Evolutionary conservation across 106 monocot species (phyloP), one percentile per base, ranked within the genome.

Genomic region (Dioscorea zingiberensis): DNA sequence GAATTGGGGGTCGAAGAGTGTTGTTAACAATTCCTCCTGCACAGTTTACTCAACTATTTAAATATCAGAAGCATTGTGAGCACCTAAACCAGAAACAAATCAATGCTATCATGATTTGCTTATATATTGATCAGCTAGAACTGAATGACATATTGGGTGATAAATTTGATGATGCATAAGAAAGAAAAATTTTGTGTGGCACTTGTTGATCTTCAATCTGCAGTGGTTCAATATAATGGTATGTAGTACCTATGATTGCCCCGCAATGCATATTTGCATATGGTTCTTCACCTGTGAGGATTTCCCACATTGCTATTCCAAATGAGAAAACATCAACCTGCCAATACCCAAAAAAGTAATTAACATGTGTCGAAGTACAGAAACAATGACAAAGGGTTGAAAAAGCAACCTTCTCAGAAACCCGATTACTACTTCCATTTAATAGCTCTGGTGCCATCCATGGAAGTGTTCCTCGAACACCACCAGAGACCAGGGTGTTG

Each of bases 361-460:
- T n/a, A n/a, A n/a, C n/a, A n/a, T n/a, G n/a, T n/a, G n/a, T 21
- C n/a, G 21, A 27, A 64, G 0, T 2, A 53, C 27, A 55, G 22
- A 58, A 22, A 58, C 21, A 7, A 18, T 44, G 8, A 3, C 25
- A 21, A 29, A 63, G 15, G 47, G 22, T 51, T 27, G 2, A 13
- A 45, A n/a, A 60, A 48, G 8, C 29, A 63, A 90, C 94, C 86
- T 94, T 94, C 59, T 94, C 94, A 75, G 83, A 90, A 67, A 94
- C 94, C 65, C 73, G 66, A 47, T 27, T 94, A 53, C 86, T 94
- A 65, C 87, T 86, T 27, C 89, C 93, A 78, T 83, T 89, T 49
- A 93, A 62, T 57, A 90, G 62, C 58, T 90, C 94, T 24, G 90
- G 94, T 62, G 94, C 94, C 91, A 90, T 94, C 94, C 91, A 94